A percentile compares a stretch with the other conserved stretches of the same genome.
phyloP scores from a whole-genome alignment of 2,329 filamentous ascomycete species.

The Raffaelea albimanens region DNA sequence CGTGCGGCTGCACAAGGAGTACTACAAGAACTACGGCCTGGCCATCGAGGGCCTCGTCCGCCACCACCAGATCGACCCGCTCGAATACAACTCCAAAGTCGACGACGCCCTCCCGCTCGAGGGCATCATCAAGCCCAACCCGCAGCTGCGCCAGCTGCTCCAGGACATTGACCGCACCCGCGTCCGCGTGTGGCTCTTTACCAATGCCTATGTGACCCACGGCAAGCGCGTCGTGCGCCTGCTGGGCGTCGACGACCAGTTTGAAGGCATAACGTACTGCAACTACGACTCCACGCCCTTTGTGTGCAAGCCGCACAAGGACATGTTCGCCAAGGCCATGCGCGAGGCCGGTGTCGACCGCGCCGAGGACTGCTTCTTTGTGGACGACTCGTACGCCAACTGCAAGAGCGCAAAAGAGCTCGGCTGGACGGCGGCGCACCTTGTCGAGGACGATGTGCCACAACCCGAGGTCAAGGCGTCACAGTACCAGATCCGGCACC shows the following conservation, averaged over 20 bases:
- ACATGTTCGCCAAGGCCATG: conserved; percentile 88
- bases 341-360: conserved; percentile 60
- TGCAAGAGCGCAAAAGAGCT: conserved; percentile 65
- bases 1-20: conserved; percentile 75
- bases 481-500: conserved; percentile 63
- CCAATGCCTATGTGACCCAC: conserved; percentile 90
- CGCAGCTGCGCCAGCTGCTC: conserved; percentile 64
- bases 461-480: conserved; percentile 56
- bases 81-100: conserved; percentile 90
- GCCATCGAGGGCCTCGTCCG: conserved; percentile 91
- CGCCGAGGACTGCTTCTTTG: conserved; percentile 75
- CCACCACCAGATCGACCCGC: conserved; percentile 87
- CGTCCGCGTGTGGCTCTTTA: conserved; percentile 87
- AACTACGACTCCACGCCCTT: conserved; percentile 69
- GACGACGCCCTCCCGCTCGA: conserved; percentile 91
- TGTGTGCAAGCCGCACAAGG: conserved; percentile 75
- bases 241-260: conserved; percentile 75
- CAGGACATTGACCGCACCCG: conserved; percentile 74
- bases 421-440: conserved; percentile 80
- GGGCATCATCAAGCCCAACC: conserved; percentile 69
- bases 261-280: conserved; percentile 92
- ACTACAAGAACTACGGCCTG: conserved; percentile 94
- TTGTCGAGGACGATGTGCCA: conserved; percentile 67
- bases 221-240: conserved; percentile 73
- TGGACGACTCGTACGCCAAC: conserved; percentile 85